These are phyloP conservation scores for Hypoxylon intermedium DNA, from an alignment of 495 filamentous ascomycete species.

Conservation along the genomic window DNA sequence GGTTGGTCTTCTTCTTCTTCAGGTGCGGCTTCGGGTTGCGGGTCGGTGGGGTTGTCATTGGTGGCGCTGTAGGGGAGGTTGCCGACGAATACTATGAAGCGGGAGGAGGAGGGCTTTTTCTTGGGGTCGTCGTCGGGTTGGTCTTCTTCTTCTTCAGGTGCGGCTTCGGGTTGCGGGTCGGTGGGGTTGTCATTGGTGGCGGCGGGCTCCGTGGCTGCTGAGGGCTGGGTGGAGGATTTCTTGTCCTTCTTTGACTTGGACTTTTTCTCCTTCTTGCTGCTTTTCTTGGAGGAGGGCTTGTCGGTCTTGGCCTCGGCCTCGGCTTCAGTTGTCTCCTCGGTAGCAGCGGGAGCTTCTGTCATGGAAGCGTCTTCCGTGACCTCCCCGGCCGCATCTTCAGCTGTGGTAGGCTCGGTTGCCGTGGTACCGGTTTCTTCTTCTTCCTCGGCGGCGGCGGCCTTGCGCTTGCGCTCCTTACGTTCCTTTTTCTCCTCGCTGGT, in stretches of 20 bases:
- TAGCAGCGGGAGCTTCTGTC: slow-evolving; percentile 18
- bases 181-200: slow-evolving; percentile 6
- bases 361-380: background rate
- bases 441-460: slow-evolving; percentile 36
- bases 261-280: slow-evolving; percentile 44
- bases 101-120: slow-evolving; percentile 58
- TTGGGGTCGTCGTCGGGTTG: slow-evolving; percentile 30
- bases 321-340: slow-evolving; percentile 1
- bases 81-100: slow-evolving; percentile 86
- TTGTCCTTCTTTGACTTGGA: slow-evolving; percentile 36
- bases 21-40: slow-evolving; percentile 11
- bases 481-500: slow-evolving; percentile 40
- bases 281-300: slow-evolving; percentile 43
- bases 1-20: slow-evolving; percentile 33
- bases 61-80: slow-evolving; percentile 91
- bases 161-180: slow-evolving; percentile 8
- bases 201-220: slow-evolving; percentile 10
- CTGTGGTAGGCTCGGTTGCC: no score
- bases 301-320: slow-evolving; percentile 21
- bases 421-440: no score
- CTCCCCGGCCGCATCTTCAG: no score
- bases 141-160: slow-evolving; percentile 32
- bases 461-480: slow-evolving; percentile 44
- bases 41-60: slow-evolving; percentile 8
- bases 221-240: slow-evolving; percentile 15